Base-by-base conservation (phyloP, 2,329 filamentous ascomycete species). In the Xylariaceae sp. region DNA sequence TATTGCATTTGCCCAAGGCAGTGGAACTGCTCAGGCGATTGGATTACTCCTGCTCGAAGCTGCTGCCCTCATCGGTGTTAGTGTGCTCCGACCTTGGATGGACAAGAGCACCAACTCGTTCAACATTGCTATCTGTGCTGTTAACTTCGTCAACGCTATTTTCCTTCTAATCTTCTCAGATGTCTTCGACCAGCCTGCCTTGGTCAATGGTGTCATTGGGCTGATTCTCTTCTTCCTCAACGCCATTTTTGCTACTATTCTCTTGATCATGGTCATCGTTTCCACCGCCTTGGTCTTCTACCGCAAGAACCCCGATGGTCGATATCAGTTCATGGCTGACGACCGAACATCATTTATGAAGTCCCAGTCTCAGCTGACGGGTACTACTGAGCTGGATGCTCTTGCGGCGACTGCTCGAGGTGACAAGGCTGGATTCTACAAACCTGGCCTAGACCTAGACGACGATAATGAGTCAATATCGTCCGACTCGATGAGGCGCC, bases 71-170 rank as follows among this genome's bases (percentile, higher is more conserved):
- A 87, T 95, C 67, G 83, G 78, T 37, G 86, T 90, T 51, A 88
- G 86, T 67, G 86, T 93, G 45, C 77, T 95, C 68, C 85, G 89
- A 51, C 91, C 91, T n/a, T 96, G 90, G 85, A 96, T 96, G 91
- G 91, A 96, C 81, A 95, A 94, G 85, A 92, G 91, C 78, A 95
- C 91, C 59, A 96, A 96, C 73, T 86, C 87, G 56, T 94, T 93
- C 82, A 95, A 95, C 79, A 94, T 96, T 69, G 83, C 90, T 57
- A 96, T 95, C 67, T 87, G 85, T 56, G 87, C 86, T 29, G 81
- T 94, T 74, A 95, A 94, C 79, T 93, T 95, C 74, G 75, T 95
- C 70, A 93, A 91, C 74, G 81, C 87, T 44, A 85, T 95, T 71
- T 92, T 94, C 78, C 76, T 95, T 43, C 78, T 96, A 50, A 83